These are phyloP conservation scores for Syzygium grande DNA, from an alignment of 345 rosid genomes.

Conservation along the genomic window DNA sequence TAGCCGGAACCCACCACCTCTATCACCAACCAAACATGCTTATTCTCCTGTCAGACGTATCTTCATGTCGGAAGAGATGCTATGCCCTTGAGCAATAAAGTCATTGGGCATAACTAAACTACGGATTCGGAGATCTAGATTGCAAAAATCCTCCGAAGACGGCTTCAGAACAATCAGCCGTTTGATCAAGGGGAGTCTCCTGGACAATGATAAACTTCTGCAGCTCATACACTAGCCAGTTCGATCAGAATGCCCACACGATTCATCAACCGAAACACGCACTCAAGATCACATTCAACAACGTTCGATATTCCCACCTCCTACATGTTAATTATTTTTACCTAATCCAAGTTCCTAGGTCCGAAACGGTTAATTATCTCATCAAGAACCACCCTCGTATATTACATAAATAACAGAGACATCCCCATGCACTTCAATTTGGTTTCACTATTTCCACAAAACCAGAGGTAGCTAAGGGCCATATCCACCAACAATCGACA, in stretches of 20 bases:
- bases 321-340: not conserved
- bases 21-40: not conserved
- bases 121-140: not conserved
- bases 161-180: not conserved
- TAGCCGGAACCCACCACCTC: too few relatives aligned
- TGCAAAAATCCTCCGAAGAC: not conserved
- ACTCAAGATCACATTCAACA: not conserved
- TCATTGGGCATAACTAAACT: not conserved
- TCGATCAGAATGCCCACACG: not conserved
- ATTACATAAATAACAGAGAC: not conserved
- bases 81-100: too few relatives aligned
- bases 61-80: not conserved
- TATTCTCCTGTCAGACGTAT: not conserved
- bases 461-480: not conserved
- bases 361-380: not conserved
- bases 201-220: not conserved
- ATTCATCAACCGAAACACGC: not conserved
- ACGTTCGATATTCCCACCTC: not conserved
- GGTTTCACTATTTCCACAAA: not conserved
- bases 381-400: not conserved
- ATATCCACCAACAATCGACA: not conserved
- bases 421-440: not conserved
- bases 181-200: not conserved
- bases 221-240: not conserved
- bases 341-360: not conserved